A percentile compares a stretch with the other conserved stretches of the same genome.
These are phyloP conservation scores for Hyaloperonospora arabidopsidis DNA, from an alignment of 352 stramenopile species.

Conservation along the genomic window DNA sequence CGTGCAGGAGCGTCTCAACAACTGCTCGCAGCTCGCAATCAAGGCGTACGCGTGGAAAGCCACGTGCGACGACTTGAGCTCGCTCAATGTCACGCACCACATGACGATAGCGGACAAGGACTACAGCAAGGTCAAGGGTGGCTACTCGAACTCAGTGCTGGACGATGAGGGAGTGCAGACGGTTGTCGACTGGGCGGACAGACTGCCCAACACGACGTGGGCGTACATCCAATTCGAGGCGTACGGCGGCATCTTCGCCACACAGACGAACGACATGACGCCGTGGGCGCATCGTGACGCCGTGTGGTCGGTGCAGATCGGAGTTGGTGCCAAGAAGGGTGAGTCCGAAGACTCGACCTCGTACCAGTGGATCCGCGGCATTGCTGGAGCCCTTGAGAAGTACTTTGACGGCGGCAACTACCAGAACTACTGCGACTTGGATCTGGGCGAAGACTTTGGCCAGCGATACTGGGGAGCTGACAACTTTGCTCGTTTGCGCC, in stretches of 20 bases:
- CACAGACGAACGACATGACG: constrained; percentile 37
- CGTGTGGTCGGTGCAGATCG: constrained; percentile 43
- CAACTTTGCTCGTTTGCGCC: constrained; percentile 40
- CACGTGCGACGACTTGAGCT: constrained; percentile 34
- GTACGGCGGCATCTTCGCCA: constrained; percentile 40
- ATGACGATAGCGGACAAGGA: constrained; percentile 32
- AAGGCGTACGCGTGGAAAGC: constrained; percentile 43
- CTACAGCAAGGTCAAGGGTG: constrained; percentile 44
- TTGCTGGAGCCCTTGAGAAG: constrained; percentile 25
- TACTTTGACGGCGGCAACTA: constrained; percentile 48
- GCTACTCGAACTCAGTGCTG: constrained; percentile 38
- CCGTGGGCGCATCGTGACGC: constrained; percentile 39
- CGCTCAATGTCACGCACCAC: constrained; percentile 30
- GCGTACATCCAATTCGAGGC: constrained; percentile 47
- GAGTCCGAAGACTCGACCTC: constrained; percentile 29
- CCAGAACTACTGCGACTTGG: constrained; percentile 56
- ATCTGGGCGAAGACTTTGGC: constrained; percentile 36
- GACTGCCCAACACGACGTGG: constrained; percentile 34
- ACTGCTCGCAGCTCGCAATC: constrained; percentile 40
- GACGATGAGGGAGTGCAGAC: constrained; percentile 31
- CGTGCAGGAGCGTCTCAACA: constrained; percentile 29
- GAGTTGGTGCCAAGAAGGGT: constrained; percentile 32
- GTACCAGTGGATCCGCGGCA: constrained; percentile 38
- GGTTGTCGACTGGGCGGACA: constrained; percentile 33
- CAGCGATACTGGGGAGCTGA: constrained; percentile 39